Percentiles rank a stretch among this genome's conserved stretches.
phyloP scores from a whole-genome alignment of 78 protist species.

The Fonticula alba region DNA sequence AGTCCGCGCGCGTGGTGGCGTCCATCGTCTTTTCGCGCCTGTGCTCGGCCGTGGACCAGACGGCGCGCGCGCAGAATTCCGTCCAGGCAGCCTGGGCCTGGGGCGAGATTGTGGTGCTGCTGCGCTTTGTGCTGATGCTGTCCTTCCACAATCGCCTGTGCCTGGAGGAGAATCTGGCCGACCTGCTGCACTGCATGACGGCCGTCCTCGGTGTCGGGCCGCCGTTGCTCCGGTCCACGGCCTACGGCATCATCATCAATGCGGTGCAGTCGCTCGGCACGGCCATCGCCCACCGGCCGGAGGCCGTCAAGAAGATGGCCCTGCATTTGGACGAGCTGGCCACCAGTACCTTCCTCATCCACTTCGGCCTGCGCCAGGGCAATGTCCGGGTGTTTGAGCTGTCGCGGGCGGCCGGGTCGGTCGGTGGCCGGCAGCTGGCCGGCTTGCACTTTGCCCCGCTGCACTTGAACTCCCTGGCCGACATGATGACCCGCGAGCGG shows the following conservation, averaged over 20 bases:
- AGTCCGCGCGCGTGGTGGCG: constrained; percentile 14
- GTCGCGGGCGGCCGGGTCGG: not conserved
- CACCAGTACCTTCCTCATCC: not conserved
- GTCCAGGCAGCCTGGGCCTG: constrained; percentile 3
- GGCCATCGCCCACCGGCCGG: not conserved
- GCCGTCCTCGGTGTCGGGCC: no score
- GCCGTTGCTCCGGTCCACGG: constrained; percentile 12
- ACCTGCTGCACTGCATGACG: constrained; percentile 17
- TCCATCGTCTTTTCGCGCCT: constrained; percentile 12
- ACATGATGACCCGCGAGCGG: no score
- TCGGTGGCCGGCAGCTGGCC: not conserved
- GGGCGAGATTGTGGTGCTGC: constrained; percentile 19
- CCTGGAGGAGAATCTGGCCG: constrained; percentile 25
- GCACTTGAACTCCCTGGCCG: not conserved
- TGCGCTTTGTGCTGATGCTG: constrained; percentile 23
- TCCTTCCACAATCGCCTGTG: constrained; percentile 31
- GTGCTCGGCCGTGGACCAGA: not conserved
- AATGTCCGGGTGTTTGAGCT: not conserved
- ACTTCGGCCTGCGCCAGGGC: not conserved
- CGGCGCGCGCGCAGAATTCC: not conserved
- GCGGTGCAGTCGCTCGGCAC: constrained; percentile 38
- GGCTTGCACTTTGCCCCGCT: not conserved
- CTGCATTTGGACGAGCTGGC: constrained; percentile 12
- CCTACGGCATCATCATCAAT: constrained; percentile 24
- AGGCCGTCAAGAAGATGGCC: constrained; percentile 7